A percentile compares a stretch with the other conserved stretches of the same genome.
phyloP scores from a whole-genome alignment of 768 basidiomycete species.

The Rhizopogon vesiculosus region DNA sequence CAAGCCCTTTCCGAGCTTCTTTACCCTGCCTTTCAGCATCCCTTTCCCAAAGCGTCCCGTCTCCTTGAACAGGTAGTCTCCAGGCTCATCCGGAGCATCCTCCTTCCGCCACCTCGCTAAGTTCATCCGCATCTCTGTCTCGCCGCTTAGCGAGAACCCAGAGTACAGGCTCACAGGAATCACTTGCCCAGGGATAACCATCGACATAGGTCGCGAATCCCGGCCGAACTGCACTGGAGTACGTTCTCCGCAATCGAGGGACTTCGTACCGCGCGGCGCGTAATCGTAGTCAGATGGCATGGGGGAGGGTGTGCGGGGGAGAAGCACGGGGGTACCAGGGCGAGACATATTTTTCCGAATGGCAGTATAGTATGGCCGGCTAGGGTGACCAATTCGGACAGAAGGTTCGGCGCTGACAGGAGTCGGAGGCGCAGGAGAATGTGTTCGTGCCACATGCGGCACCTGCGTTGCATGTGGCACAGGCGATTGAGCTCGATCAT shows the following conservation, averaged over 20 bases:
- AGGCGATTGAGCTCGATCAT: constrained; percentile 13
- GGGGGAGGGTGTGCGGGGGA: constrained; percentile 23
- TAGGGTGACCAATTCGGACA: constrained; percentile 46
- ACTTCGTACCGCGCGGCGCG: constrained; percentile 25
- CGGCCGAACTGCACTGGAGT: constrained; percentile 10
- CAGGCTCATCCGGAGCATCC: constrained; percentile 25
- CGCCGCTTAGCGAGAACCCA: constrained; percentile 56
- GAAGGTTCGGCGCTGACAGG: constrained; percentile 16
- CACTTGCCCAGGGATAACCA: constrained; percentile 17
- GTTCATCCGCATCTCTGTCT: constrained; percentile 55
- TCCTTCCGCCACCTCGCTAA: constrained; percentile 35
- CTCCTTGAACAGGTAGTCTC: constrained; percentile 26
- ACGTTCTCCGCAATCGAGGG: constrained; percentile 24
- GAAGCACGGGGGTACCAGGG: constrained; percentile 29
- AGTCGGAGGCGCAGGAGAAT: constrained; percentile 16
- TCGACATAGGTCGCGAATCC: constrained; percentile 24
- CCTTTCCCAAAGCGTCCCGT: constrained; percentile 14
- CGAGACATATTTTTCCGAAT: constrained; percentile 46
- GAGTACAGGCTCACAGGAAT: constrained; percentile 13
- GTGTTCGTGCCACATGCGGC: constrained; percentile 12
- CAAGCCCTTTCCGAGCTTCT: constrained; percentile 24
- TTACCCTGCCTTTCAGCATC: constrained; percentile 22
- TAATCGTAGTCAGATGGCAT: constrained; percentile 18
- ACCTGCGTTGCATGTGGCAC: constrained; percentile 7
- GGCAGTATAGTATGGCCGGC: constrained; percentile 49